Percentiles rank a stretch among this genome's conserved stretches.
phyloP scores from a whole-genome alignment of 2,329 filamentous ascomycete species.

The Neodidymelliopsis sp. region DNA sequence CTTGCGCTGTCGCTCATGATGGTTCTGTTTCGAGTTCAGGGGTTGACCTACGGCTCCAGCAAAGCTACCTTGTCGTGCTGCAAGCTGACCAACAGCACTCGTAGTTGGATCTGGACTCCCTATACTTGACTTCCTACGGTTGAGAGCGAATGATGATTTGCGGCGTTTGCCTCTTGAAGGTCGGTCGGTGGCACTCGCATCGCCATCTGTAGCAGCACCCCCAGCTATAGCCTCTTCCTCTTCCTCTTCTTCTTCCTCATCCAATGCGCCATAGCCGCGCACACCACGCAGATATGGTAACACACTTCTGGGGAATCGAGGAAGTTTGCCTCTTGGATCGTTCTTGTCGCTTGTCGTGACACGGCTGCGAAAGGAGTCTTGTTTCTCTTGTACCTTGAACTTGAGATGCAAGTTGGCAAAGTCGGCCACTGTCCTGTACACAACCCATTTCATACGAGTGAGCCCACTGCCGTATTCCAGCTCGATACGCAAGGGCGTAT shows the following conservation, averaged over 20 bases:
- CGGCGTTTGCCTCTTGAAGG: conserved; percentile 60
- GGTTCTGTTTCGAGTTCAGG: conserved; percentile 61
- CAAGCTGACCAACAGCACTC: conserved; percentile 31
- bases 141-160: conserved; percentile 63
- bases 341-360: conserved; percentile 58
- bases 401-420: conserved; percentile 93
- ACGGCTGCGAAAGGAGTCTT: conserved; percentile 78
- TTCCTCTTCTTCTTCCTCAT: conserved; percentile 80
- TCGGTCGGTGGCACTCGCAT: conserved; percentile 73
- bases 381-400: conserved; percentile 86
- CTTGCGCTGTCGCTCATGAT: conserved; percentile 80
- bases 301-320: conserved; percentile 85
- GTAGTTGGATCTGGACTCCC: conserved; percentile 40
- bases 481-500: conserved; percentile 89
- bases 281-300: conserved; percentile 89
- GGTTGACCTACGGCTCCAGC: conserved; percentile 46
- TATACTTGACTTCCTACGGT: conserved; percentile 66
- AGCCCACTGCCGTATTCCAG: conserved; percentile 95
- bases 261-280: conserved; percentile 66
- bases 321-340: conserved; percentile 76
- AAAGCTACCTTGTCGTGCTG: conserved; percentile 50
- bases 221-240: conserved; percentile 63
- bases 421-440: conserved; percentile 84
- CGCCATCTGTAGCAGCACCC: conserved; percentile 67
- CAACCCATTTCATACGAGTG: conserved; percentile 95